Evolutionary conservation across 352 stramenopile species (phyloP), one percentile per base, ranked within the genome.

Genomic region (Phytophthora vignae): DNA sequence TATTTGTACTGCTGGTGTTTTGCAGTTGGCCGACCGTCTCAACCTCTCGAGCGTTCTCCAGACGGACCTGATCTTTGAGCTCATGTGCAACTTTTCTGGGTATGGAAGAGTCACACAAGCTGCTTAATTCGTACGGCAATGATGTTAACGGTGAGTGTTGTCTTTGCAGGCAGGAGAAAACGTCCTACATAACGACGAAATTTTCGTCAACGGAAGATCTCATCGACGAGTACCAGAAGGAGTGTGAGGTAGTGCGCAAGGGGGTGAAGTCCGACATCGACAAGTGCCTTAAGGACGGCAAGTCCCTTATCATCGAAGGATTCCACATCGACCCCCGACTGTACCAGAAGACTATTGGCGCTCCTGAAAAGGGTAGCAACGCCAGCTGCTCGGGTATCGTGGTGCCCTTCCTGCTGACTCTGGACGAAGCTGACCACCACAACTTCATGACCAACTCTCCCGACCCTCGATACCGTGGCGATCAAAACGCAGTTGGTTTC

Each of bases 1-100:
- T 5, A 48, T 48, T 17, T 48, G 40, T 19, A 2, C 5, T 49
- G 42, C 17, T 7, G 40, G 5, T 10, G 14, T 8, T 60, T 15
- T 42, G 6, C 67, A 96, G 88, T 76, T 96, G 57, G 90, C 90
- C 0, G 90, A 96, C 52, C 90, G 90, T 0, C 79, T 96, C 17
- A 96, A 96, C 62, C 72, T 96, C 10, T 96, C 90, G 33, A 96
- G 90, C 29, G 88, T 96, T 6, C 76, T 96, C 19, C 90, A 96
- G 63, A 95, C 88, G 0, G 90, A 96, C 55, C 81, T 96, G 46
- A 96, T 95, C 61, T 95, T 95, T 68, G 90, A 95, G 73, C 82
- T 96, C 53, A 96, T 96, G 90, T 96, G 90, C 74, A 96, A 96
- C 54, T 96, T 96, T 63, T 96, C 90, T 2, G 90, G 88, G 90